Base-by-base conservation (phyloP, 2,329 filamentous ascomycete species). In the Graphilbum ipis-grandicollis region DNA sequence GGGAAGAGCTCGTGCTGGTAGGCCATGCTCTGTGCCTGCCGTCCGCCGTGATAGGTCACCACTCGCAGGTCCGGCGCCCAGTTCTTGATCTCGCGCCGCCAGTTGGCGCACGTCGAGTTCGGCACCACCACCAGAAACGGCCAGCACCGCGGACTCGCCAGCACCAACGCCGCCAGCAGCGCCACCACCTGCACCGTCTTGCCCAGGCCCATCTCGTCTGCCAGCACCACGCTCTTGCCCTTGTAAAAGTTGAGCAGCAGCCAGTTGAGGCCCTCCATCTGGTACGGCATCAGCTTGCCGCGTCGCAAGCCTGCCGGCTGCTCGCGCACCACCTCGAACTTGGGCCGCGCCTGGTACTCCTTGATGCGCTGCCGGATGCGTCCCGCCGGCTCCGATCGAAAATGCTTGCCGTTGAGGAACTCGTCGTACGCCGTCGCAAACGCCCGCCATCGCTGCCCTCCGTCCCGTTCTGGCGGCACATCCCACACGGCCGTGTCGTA, bases 191-290 rank as follows among this genome's bases (percentile, higher is more conserved):
- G 90, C 23, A 98, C 83, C 0, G 90, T 98, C 60, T 98, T 98
- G 23, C 90, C 90, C 2, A 98, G 70, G 30, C 90, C 90, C 90
- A 98, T 98, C 52, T 98, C 90, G 51, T 98, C 90, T 0, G 90
- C 90, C 7, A 96, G 68, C 40, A 96, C 88, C 21, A 85, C 80
- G 49, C 90, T 96, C 50, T 81, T 76, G 46, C 76, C 67, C 35
- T 71, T 65, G 48, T 85, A 80, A 64, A 83, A 96, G 51, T 90
- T 90, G 53, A 81, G 86, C 41, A 93, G 77, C 3, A 98, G 69
- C 86, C 90, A 98, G 49, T 96, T 94, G 36, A 94, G 63, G 17
- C 90, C 90, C 41, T 94, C 82, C 32, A 92, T 59, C 52, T 98
- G 90, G 49, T 98, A 96, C 25, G 75, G 71, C 86, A 96, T 96